Evolutionary conservation across 2,329 filamentous ascomycete species (phyloP).

Genomic region (Colletotrichum chlorophyti): DNA sequence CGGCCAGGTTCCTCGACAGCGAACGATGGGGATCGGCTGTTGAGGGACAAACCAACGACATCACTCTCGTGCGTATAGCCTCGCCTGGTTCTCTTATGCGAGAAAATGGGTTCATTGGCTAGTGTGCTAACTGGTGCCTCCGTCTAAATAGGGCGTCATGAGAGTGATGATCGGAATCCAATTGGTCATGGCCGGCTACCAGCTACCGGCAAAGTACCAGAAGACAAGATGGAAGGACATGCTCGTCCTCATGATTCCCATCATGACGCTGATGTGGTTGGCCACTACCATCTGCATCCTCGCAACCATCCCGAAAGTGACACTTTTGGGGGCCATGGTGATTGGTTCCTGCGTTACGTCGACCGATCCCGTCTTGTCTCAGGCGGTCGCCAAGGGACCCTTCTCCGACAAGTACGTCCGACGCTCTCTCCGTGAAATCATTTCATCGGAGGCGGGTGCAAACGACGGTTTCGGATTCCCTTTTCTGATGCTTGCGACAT

Average conservation of each 20-base stretch:
- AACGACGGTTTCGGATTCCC: conserved; percentile 70
- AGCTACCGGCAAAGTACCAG: conserved; percentile 64
- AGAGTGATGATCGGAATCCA: conserved; percentile 69
- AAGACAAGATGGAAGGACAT: conserved; percentile 58
- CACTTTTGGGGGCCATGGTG: conserved; percentile 59
- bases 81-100: not conserved
- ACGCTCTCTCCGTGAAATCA: conserved; percentile 64
- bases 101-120: not conserved
- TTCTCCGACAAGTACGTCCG: conserved; percentile 69
- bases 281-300: conserved; percentile 62
- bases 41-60: conserved; percentile 38
- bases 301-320: conserved; percentile 60
- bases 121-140: not conserved
- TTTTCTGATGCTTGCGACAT: conserved; percentile 64
- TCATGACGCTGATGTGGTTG: conserved; percentile 70
- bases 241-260: conserved; percentile 59
- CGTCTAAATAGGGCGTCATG: conserved; percentile 47
- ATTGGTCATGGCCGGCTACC: conserved; percentile 68
- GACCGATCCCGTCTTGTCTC: conserved; percentile 68
- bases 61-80: conserved; percentile 44
- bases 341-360: conserved; percentile 68
- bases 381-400: conserved; percentile 67
- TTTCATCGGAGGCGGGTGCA: conserved; percentile 66
- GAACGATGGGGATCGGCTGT: conserved; percentile 46
- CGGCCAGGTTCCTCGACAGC: conserved; percentile 58